phyloP scores from a whole-genome alignment of 2,329 filamentous ascomycete genomes.

The Leptographium radiaticola region DNA sequence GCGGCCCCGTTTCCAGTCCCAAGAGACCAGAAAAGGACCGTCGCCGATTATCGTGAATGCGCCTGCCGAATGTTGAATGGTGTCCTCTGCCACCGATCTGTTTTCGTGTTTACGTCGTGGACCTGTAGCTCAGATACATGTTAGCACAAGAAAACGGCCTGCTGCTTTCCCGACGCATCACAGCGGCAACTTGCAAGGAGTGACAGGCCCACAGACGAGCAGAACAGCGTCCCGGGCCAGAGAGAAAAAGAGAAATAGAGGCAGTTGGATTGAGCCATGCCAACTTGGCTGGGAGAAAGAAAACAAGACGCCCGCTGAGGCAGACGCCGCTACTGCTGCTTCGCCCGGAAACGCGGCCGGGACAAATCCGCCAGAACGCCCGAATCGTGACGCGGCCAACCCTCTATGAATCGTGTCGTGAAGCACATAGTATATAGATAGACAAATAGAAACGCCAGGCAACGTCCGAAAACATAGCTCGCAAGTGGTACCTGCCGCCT shows the following conservation, averaged over 20 bases:
- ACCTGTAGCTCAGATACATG: too few relatives aligned
- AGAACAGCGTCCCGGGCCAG: too few relatives aligned
- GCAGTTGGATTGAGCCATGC: background rate
- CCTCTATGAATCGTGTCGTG: background rate
- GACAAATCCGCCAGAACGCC: background rate
- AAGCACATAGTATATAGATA: background rate
- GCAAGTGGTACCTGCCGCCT: too few relatives aligned
- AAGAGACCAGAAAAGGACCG: background rate
- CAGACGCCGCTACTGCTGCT: background rate
- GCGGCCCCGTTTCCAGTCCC: background rate
- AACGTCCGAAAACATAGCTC: background rate
- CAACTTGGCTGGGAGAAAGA: background rate
- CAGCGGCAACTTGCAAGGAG: too few relatives aligned
- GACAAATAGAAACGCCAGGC: background rate
- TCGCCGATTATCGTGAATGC: background rate
- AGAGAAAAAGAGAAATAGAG: background rate
- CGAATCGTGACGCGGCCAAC: background rate
- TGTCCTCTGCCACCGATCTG: too few relatives aligned
- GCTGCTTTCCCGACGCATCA: too few relatives aligned
- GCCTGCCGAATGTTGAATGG: background rate
- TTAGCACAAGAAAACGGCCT: background rate
- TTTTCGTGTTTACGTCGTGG: too few relatives aligned
- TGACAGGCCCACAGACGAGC: too few relatives aligned
- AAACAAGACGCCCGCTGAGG: background rate
- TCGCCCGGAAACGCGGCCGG: background rate